phyloP scores from a whole-genome alignment of 495 filamentous ascomycete genomes.

The Penicillium fimorum region DNA sequence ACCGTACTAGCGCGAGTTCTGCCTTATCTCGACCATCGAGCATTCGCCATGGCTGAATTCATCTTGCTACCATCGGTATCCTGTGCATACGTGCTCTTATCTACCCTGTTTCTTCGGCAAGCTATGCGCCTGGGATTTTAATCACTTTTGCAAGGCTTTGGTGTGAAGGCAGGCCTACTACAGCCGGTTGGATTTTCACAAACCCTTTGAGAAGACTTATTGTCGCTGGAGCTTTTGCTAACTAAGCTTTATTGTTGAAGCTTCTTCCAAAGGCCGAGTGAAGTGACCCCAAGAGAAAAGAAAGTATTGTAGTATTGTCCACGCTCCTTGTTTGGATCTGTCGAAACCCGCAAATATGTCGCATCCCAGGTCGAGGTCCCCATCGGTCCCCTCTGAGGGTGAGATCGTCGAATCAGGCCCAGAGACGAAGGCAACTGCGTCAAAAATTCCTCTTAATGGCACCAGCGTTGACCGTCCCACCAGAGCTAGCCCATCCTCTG shows the following conservation, averaged over 20 bases:
- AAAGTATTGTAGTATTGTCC: background rate
- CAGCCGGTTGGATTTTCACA: conserved; percentile 52
- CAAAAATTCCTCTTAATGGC: conserved; percentile 72
- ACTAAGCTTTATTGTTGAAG: conserved; percentile 24
- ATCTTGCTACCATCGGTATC: conserved; percentile 9
- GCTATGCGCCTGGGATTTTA: conserved; percentile 21
- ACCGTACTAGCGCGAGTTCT: background rate
- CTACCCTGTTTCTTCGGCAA: background rate
- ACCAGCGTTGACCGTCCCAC: conserved; percentile 73
- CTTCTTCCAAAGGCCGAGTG: conserved; percentile 29
- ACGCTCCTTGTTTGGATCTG: background rate
- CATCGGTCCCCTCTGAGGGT: conserved; percentile 66
- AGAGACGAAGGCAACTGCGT: conserved; percentile 71
- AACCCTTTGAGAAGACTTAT: conserved; percentile 21
- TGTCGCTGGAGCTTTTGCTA: conserved; percentile 34
- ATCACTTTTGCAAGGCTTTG: conserved; percentile 31
- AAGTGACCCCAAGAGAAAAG: conserved; percentile 10
- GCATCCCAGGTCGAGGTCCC: conserved; percentile 46
- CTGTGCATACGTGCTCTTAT: background rate
- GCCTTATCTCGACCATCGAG: conserved; percentile 2
- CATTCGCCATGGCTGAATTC: background rate
- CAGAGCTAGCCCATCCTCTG: conserved; percentile 52
- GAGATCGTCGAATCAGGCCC: conserved; percentile 79
- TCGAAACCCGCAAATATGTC: conserved; percentile 25
- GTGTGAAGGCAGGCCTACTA: conserved; percentile 39